Evolutionary conservation across 2,329 filamentous ascomycete species (phyloP), one percentile per base, ranked within the genome.

Genomic region (Penicillium rolfsii): DNA sequence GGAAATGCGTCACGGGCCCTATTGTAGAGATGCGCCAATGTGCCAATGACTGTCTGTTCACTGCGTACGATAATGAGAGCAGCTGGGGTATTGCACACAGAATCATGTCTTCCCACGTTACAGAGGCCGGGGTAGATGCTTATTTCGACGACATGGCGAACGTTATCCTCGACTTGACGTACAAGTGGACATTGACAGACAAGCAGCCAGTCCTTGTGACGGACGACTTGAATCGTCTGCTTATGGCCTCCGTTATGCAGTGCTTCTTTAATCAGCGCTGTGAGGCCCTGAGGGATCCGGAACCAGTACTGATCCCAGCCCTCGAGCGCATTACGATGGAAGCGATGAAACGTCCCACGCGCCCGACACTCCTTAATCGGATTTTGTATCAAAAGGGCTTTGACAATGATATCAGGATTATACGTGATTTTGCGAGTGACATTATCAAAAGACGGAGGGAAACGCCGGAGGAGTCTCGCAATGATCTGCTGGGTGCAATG

Each of bases 1-100:
- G 69, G 11, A 77, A 77, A 67, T 71, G 67, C 55, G 73, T 82
- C 22, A 90, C 89, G 66, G 74, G 73, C 1, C 78, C 81, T 0
- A 75, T 89, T 2, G 68, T 77, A 6, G 73, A 89, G 70, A 81
- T 91, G 49, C 80, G 89, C 63, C 81, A 84, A 59, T 84, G 84
- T 36, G 81, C 87, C 1, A 80, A 85, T 60, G 87, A 89, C 79
- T 88, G 88, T 22, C 81, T 91, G 2, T 91, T 91, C 70, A 91
- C 88, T 0, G 87, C 79, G 4, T 71, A 76, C 63, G 64, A 77
- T 57, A 63, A 71, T 2, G 81, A 82, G 61, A 64, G 71, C 38
- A 85, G 85, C 66, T 91, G 89, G 89, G 86, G 84, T 19, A 82
- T 89, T 62, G 89, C 90, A 11, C 82, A 84, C 64, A 76, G 81